phyloP scores from a whole-genome alignment of 352 stramenopile species.

The Phytophthora constricta region DNA sequence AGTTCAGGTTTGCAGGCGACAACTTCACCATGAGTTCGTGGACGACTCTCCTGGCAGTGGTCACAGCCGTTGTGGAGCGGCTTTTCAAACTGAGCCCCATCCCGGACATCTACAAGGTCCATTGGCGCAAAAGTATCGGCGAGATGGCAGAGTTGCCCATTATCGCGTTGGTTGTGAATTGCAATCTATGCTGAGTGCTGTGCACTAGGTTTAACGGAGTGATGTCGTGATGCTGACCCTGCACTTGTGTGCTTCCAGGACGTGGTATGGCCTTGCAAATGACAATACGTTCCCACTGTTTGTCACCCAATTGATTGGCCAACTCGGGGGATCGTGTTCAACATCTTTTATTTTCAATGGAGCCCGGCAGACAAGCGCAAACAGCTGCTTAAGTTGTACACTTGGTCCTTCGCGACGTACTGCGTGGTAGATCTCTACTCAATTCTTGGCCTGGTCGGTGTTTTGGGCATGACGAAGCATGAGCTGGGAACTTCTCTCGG shows the following conservation, averaged over 20 bases:
- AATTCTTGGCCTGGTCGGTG: slow-evolving; percentile 36
- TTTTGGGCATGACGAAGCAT: slow-evolving; percentile 39
- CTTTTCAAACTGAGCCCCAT: slow-evolving; percentile 29
- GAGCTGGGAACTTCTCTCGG: slow-evolving; percentile 30
- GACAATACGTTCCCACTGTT: slow-evolving; percentile 39
- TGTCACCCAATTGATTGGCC: slow-evolving; percentile 27
- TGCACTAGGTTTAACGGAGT: too few relatives aligned
- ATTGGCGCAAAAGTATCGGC: slow-evolving; percentile 33
- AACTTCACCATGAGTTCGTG: slow-evolving; percentile 15
- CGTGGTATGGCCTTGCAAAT: slow-evolving; percentile 32
- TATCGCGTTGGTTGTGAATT: slow-evolving; percentile 34
- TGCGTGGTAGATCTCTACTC: slow-evolving; percentile 42
- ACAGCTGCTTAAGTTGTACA: slow-evolving; percentile 17
- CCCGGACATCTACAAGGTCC: slow-evolving; percentile 39
- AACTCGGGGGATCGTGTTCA: slow-evolving; percentile 28
- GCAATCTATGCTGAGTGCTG: slow-evolving; percentile 37
- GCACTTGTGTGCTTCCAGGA: too few relatives aligned
- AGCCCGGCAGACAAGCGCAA: slow-evolving; percentile 24
- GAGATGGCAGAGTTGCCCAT: slow-evolving; percentile 32
- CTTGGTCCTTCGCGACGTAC: slow-evolving; percentile 20
- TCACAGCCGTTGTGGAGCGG: slow-evolving; percentile 28
- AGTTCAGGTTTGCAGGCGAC: slow-evolving; percentile 24
- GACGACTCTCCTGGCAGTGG: slow-evolving; percentile 28
- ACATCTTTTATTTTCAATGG: slow-evolving; percentile 35
- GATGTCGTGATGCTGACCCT: too few relatives aligned